A percentile compares a stretch with the other conserved stretches of the same genome.
Evolutionary conservation across 176 grass and related monocot species (phyloP).

Genomic region (Zea luxurians): DNA sequence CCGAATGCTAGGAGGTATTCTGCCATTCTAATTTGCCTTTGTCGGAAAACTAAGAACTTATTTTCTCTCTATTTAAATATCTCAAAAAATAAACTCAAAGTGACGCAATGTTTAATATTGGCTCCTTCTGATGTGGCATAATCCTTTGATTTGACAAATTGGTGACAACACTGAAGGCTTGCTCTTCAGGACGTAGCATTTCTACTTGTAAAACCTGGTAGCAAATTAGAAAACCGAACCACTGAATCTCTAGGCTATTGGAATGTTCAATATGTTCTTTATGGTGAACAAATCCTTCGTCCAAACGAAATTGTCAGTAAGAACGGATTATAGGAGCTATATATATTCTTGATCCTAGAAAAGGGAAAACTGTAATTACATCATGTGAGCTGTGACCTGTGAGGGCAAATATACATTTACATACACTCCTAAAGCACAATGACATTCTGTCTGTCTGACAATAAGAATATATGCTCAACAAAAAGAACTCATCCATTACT

Average conservation of each 20-base stretch:
- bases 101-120: too few species aligned
- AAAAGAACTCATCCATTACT: slow-evolving; percentile 3
- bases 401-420: neutral
- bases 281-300: neutral
- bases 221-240: neutral
- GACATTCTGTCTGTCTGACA: slow-evolving; percentile 5
- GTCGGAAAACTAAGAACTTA: too few species aligned
- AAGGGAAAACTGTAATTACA: neutral
- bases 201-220: neutral
- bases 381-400: neutral
- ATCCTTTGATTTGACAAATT: neutral
- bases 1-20: too few species aligned
- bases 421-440: neutral
- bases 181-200: neutral
- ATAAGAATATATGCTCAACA: slow-evolving; percentile 13
- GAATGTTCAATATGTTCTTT: neutral
- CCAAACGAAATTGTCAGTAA: neutral
- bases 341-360: neutral
- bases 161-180: neutral
- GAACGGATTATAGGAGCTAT: neutral
- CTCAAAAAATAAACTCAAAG: too few species aligned
- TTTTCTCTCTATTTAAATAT: too few species aligned
- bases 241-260: neutral
- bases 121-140: too few species aligned
- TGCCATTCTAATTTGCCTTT: too few species aligned